A percentile compares a stretch with the other conserved stretches of the same genome.
Conservation (phyloP, 345 rosid species). For the Mercurialis annua region DNA sequence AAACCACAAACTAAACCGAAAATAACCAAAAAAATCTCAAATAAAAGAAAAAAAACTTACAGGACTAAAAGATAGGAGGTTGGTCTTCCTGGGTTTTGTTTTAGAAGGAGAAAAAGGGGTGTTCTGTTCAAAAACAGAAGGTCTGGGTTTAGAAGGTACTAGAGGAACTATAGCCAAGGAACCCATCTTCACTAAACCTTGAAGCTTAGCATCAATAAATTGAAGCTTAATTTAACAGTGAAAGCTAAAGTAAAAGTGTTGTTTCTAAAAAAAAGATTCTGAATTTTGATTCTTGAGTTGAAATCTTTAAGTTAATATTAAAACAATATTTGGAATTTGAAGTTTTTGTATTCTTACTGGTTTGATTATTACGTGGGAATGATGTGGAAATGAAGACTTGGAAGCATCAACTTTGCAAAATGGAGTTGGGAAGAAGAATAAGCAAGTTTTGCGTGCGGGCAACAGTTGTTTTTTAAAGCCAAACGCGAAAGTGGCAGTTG, state of each 20-base stretch:
- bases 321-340: neutral
- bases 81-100: conserved; percentile 45
- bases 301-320: too few relatives aligned
- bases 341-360: conserved; percentile 5
- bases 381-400: neutral
- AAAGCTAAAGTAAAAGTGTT: neutral
- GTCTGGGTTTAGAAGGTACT: conserved; percentile 43
- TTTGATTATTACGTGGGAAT: neutral
- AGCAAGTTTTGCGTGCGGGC: neutral
- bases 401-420: neutral
- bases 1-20: neutral
- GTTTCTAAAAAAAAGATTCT: neutral
- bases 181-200: conserved; percentile 36
- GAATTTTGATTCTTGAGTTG: neutral
- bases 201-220: neutral
- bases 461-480: neutral
- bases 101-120: conserved; percentile 37
- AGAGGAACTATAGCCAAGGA: conserved; percentile 38
- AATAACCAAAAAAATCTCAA: neutral
- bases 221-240: neutral
- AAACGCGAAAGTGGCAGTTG: neutral
- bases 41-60: conserved; percentile 30
- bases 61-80: conserved; percentile 41
- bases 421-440: neutral
- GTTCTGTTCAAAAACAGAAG: conserved; percentile 38